Evolutionary conservation across 2,329 filamentous ascomycete genomes (phyloP).

Genomic region (Arthrinium phaeospermum): DNA sequence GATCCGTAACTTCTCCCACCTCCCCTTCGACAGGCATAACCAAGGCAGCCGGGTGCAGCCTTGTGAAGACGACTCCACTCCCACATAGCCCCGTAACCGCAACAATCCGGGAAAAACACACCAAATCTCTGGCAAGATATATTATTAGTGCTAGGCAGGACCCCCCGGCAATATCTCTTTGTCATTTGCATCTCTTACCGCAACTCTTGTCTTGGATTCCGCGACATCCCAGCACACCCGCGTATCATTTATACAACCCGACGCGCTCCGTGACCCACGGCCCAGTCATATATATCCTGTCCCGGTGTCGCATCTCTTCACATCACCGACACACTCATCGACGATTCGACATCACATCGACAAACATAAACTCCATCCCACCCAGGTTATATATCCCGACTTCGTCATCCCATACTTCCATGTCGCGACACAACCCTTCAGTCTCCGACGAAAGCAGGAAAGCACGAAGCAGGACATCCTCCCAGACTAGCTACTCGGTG

Average conservation of each 20-base stretch:
- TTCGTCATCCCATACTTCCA: constrained; percentile 20
- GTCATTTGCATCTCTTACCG: constrained; percentile 14
- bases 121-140: constrained; percentile 12
- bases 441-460: constrained; percentile 37
- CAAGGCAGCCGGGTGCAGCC: constrained; percentile 20
- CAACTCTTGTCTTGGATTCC: constrained; percentile 14
- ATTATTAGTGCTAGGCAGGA: constrained; percentile 3
- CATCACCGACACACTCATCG: background rate
- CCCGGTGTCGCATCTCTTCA: background rate
- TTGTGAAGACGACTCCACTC: constrained; percentile 15
- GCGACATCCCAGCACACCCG: constrained; percentile 6
- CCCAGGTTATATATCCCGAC: background rate
- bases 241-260: constrained; percentile 4
- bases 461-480: constrained; percentile 33
- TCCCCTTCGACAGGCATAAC: constrained; percentile 1
- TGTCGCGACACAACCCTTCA: constrained; percentile 38
- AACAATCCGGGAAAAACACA: background rate
- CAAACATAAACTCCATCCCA: background rate
- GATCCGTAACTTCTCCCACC: background rate
- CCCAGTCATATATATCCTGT: constrained; percentile 16
- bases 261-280: background rate
- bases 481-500: constrained; percentile 30
- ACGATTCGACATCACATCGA: background rate
- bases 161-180: constrained; percentile 1
- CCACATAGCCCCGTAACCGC: background rate